Evolutionary conservation across 768 basidiomycete genomes (phyloP).

Genomic region (Ramaria sp.): DNA sequence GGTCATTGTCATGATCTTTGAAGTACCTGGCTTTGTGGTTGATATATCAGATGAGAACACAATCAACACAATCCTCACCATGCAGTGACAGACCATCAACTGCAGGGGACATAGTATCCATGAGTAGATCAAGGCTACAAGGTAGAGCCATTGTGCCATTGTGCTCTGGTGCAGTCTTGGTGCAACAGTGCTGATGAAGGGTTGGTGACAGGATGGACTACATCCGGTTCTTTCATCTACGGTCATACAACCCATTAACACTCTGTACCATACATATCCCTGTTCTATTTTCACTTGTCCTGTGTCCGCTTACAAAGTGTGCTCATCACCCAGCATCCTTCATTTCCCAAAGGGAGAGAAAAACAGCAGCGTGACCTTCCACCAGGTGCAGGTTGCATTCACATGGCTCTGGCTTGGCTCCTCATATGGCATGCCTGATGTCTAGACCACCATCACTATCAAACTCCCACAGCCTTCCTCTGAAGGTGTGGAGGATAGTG

Average conservation of each 20-base stretch:
- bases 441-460: too few species aligned
- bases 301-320: too few species aligned
- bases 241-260: slow-evolving; percentile 84
- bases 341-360: slow-evolving; percentile 65
- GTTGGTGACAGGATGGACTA: slow-evolving; percentile 34
- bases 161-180: too few species aligned
- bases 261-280: slow-evolving; percentile 51
- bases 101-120: too few species aligned
- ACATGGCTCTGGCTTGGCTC: too few species aligned
- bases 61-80: too few species aligned
- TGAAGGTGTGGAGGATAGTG: too few species aligned
- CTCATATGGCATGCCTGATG: too few species aligned
- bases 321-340: slow-evolving; percentile 29
- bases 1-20: slow-evolving; percentile 84
- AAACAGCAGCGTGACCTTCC: slow-evolving; percentile 68
- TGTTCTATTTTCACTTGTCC: too few species aligned
- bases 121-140: slow-evolving; percentile 65
- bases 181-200: background rate
- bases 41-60: slow-evolving; percentile 64
- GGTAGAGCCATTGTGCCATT: slow-evolving; percentile 36
- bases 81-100: slow-evolving; percentile 81
- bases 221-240: too few species aligned
- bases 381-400: slow-evolving; percentile 79
- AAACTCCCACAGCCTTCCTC: too few species aligned
- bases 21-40: slow-evolving; percentile 85